Percentiles rank a stretch among this genome's conserved stretches.
Conservation (phyloP, 441 rosid species). For the Theobroma grandiflorum region DNA sequence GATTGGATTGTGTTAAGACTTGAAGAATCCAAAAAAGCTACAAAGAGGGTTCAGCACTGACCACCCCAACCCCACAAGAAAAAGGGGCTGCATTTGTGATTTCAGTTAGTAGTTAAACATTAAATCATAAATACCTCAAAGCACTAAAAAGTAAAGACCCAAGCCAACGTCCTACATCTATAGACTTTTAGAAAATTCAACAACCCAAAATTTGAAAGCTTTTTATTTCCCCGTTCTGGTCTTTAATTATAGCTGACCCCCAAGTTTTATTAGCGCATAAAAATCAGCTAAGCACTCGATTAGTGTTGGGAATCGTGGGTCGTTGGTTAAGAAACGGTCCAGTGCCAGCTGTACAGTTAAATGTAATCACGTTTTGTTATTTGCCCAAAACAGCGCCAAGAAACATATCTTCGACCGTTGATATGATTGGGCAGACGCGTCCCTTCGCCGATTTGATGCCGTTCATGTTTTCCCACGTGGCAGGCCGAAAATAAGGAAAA, state of each 20-base stretch:
- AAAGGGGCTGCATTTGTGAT: neutral
- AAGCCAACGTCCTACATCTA: neutral
- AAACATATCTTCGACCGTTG: neutral
- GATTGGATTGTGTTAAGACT: neutral
- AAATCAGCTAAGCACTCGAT: neutral
- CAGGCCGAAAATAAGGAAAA: neutral
- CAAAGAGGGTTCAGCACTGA: neutral
- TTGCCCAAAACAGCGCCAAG: neutral
- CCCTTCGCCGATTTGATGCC: neutral
- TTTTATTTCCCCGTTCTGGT: neutral
- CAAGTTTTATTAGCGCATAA: neutral
- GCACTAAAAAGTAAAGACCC: neutral
- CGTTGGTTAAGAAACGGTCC: constrained; percentile 17
- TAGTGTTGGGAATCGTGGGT: neutral
- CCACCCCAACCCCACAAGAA: neutral
- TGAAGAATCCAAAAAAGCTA: neutral
- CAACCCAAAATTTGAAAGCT: neutral
- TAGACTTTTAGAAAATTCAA: neutral
- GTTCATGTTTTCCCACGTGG: neutral
- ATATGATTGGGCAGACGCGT: constrained; percentile 6
- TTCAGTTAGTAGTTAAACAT: neutral
- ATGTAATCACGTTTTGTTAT: neutral
- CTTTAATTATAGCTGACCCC: neutral
- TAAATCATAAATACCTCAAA: neutral
- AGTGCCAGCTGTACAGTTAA: neutral